Conservation (phyloP, 768 basidiomycete species). For the Boletus reticulatus region DNA sequence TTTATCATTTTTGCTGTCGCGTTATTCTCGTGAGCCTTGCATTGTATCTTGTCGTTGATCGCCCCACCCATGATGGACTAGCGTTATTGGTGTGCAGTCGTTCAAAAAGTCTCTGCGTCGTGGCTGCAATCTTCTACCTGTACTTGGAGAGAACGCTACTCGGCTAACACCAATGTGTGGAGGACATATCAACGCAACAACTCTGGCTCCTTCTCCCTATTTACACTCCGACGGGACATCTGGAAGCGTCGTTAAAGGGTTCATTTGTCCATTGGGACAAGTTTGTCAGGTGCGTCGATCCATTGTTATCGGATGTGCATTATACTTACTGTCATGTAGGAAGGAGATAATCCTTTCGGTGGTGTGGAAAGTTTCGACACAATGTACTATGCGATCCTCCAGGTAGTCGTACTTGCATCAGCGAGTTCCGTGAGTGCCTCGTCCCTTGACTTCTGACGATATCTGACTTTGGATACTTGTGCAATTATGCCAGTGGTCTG, state of each 20-base stretch:
- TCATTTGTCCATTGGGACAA: conserved; percentile 85
- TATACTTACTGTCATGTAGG: conserved; percentile 35
- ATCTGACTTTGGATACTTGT: background rate
- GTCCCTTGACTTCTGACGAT: background rate
- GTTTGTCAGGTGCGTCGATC: conserved; percentile 60
- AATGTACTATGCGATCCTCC: conserved; percentile 75
- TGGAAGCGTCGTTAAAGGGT: conserved; percentile 64
- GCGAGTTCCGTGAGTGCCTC: conserved; percentile 62
- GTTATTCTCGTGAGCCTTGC: conserved; percentile 70
- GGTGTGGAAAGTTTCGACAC: conserved; percentile 85
- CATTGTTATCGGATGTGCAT: background rate
- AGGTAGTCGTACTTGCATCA: conserved; percentile 81
- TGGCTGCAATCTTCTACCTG: conserved; percentile 54
- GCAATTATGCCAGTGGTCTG: conserved; percentile 54
- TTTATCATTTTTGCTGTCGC: conserved; percentile 90
- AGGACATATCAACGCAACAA: conserved; percentile 66
- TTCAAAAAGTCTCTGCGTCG: conserved; percentile 85
- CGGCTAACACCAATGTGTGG: conserved; percentile 70
- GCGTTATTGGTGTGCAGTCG: conserved; percentile 91
- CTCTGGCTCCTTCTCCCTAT: conserved; percentile 46
- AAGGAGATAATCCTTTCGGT: conserved; percentile 60
- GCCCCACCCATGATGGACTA: conserved; percentile 1
- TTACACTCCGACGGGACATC: conserved; percentile 37
- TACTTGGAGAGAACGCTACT: conserved; percentile 50
- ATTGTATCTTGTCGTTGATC: background rate